Percentiles rank a stretch among this genome's conserved stretches.
Conservation (phyloP, 2,329 filamentous ascomycete genomes). For the Aspergillus transmontanensis region DNA sequence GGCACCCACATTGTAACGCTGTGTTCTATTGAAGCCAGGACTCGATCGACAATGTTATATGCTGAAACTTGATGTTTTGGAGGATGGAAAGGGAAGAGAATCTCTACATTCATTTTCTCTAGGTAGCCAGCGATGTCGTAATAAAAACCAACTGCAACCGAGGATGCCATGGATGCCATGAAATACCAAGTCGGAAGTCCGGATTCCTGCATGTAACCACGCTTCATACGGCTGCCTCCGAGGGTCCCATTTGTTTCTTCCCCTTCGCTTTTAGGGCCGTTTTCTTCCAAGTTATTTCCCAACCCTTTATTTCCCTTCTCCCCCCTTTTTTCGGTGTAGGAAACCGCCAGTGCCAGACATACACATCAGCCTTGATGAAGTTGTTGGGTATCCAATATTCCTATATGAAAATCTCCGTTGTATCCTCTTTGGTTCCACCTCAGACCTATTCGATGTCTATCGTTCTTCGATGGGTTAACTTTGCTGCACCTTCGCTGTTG, state of each 20-base stretch:
- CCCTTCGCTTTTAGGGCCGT: neutral
- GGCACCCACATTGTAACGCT: neutral
- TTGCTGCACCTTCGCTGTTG: neutral
- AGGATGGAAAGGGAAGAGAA: neutral
- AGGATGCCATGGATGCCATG: neutral
- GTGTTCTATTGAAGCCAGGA: too few relatives aligned
- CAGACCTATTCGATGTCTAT: neutral
- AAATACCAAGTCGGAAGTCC: neutral
- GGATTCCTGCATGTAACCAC: neutral
- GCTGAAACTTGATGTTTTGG: neutral
- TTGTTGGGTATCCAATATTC: neutral
- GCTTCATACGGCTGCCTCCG: neutral
- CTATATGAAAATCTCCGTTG: neutral
- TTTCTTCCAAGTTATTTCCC: neutral
- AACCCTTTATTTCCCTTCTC: neutral
- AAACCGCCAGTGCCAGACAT: neutral
- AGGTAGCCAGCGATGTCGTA: neutral
- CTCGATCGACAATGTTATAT: neutral
- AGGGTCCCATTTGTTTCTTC: neutral
- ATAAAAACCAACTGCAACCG: neutral
- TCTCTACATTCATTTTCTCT: neutral
- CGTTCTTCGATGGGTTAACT: slow-evolving; percentile 1
- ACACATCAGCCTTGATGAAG: neutral
- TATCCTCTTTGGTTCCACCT: neutral
- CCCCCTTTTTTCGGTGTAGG: too few relatives aligned